phyloP scores from a whole-genome alignment of 495 filamentous ascomycete species.

The Tuber calosporum region DNA sequence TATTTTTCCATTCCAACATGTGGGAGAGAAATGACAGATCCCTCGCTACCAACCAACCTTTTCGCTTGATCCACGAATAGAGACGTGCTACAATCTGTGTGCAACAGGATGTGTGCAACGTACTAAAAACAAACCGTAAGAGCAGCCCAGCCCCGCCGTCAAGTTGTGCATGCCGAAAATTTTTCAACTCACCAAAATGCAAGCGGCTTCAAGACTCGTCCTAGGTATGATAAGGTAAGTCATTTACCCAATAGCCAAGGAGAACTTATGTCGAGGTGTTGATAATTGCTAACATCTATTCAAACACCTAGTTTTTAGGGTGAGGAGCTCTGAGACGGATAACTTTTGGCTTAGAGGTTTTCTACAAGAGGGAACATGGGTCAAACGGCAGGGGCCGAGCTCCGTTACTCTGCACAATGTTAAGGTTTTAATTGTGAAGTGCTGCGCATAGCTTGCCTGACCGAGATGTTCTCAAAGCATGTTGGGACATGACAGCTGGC shows the following conservation, averaged over 20 bases:
- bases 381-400: too few relatives aligned
- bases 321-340: background rate
- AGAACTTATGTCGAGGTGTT: background rate
- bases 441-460: background rate
- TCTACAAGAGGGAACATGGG: too few relatives aligned
- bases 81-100: conserved; percentile 5
- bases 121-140: background rate
- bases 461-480: background rate
- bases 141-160: background rate
- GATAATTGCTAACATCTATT: background rate
- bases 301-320: background rate
- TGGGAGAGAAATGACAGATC: background rate
- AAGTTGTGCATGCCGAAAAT: background rate
- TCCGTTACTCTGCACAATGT: background rate
- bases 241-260: background rate
- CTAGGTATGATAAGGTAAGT: too few relatives aligned
- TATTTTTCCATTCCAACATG: background rate
- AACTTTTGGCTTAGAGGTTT: too few relatives aligned
- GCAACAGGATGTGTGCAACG: background rate
- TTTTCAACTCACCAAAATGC: background rate
- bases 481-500: too few relatives aligned
- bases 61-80: conserved; percentile 1
- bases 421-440: background rate
- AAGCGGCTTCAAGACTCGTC: background rate
- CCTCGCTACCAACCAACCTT: background rate